phyloP scores from a whole-genome alignment of 805 yeast genomes.

The Candida coquimbonensis region DNA sequence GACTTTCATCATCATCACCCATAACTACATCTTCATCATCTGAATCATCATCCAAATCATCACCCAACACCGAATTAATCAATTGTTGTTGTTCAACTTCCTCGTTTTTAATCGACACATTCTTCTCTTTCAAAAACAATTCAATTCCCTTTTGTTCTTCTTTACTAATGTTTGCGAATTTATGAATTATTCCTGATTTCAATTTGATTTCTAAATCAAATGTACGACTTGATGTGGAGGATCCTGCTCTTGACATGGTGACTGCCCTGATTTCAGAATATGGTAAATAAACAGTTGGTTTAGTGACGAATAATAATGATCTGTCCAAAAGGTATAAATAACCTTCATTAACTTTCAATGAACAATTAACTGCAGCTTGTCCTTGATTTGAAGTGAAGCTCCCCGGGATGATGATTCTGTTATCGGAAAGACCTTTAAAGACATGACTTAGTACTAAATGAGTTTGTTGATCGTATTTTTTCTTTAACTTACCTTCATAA shows the following conservation, averaged over 20 bases:
- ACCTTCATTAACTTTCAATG: constrained; percentile 93
- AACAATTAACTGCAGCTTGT: constrained; percentile 84
- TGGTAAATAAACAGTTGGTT: constrained; percentile 90
- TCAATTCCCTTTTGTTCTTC: constrained; percentile 85
- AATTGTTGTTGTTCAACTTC: constrained; percentile 80
- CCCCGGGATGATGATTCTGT: constrained; percentile 81
- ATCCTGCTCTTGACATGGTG: constrained; percentile 84
- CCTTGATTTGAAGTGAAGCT: constrained; percentile 67
- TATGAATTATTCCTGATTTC: constrained; percentile 61
- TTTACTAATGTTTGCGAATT: constrained; percentile 81
- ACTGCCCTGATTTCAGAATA: constrained; percentile 71
- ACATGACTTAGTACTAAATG: constrained; percentile 84
- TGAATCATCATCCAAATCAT: constrained; percentile 38
- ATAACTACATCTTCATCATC: constrained; percentile 44
- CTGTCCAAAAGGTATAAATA: constrained; percentile 88
- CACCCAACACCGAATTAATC: constrained; percentile 68
- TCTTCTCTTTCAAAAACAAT: constrained; percentile 67
- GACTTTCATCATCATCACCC: constrained; percentile 75
- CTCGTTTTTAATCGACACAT: constrained; percentile 77
- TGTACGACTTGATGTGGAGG: constrained; percentile 72
- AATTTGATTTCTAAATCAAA: constrained; percentile 83
- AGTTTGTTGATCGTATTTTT: constrained; percentile 73
- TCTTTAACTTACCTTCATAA: constrained; percentile 69
- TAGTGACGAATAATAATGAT: constrained; percentile 83
- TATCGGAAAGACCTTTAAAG: constrained; percentile 82